Evolutionary conservation across 441 rosid genomes (phyloP), one percentile per base, ranked within the genome.

Genomic region (Pelargonium fulgidum): DNA sequence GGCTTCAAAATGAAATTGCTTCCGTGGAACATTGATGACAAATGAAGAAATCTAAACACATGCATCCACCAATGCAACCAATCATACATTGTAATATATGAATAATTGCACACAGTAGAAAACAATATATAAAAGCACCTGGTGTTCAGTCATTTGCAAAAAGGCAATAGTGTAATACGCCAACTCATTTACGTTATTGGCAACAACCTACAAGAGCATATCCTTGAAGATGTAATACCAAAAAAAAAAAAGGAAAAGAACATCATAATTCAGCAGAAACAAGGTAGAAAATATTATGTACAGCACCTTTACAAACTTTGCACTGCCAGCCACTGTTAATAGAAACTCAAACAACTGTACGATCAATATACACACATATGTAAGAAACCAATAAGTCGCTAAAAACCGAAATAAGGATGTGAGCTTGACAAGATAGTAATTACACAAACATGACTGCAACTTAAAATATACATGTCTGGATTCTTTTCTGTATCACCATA

Each of bases 91-190:
- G 26, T n/a, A 48, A 64, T 2, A 29, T 6, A n/a, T 48, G 17
- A 61, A 66, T 19, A 42, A 74, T 50, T 17, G 62, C 62, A 52
- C 19, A 66, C 44, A 41, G 33, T 29, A 19, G 24, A 58, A 12
- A 19, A 64, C 8, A 56, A 58, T 64, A 59, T 16, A 39, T 41
- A 66, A 62, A 75, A 68, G 66, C 78, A 91, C 99, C 91, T 93
- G 97, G 66, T 88, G 90, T 73, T 84, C 93, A 19, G 99, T 93
- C 77, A 91, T 85, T 84, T 93, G 99, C 79, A 93, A 85, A 83
- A 91, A 91, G 79, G 86, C 86, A 59, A 91, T 73, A 24, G 91
- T 87, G 78, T 89, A 78, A 81, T 89, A 93, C 56, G 82, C 99
- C 85, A 93, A 80, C 73, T 93, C 93, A 76, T 81, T 83, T 64